Conservation (phyloP, 2,329 filamentous ascomycete species). For the Drechmeria coniospora region DNA sequence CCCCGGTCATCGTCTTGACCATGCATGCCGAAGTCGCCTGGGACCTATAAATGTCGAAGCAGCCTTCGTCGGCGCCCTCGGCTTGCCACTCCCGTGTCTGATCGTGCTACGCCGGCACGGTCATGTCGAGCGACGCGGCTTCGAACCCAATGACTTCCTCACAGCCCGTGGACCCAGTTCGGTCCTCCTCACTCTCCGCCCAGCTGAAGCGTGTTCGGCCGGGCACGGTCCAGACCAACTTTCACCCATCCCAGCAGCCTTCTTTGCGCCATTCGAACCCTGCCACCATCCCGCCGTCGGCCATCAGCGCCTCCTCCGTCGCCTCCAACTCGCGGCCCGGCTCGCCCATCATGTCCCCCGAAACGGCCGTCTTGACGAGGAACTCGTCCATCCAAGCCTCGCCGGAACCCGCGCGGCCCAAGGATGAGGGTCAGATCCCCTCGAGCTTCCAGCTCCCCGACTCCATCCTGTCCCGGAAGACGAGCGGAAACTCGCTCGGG, state of each 20-base stretch:
- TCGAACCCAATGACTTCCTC: constrained; percentile 9
- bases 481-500: constrained; percentile 47
- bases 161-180: constrained; percentile 17
- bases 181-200: constrained; percentile 26
- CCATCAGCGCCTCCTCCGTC: constrained; percentile 39
- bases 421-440: constrained; percentile 35
- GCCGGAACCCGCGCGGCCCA: constrained; percentile 44
- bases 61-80: constrained; percentile 13
- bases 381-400: constrained; percentile 52
- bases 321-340: constrained; percentile 38
- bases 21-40: constrained; percentile 19
- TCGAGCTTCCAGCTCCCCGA: constrained; percentile 57
- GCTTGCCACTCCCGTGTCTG: constrained; percentile 10
- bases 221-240: constrained; percentile 30
- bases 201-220: constrained; percentile 28
- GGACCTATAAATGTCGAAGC: constrained; percentile 22
- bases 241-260: constrained; percentile 12
- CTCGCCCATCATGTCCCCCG: constrained; percentile 43
- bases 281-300: constrained; percentile 30
- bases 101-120: constrained; percentile 8
- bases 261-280: constrained; percentile 14
- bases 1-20: constrained; percentile 15
- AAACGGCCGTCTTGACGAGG: constrained; percentile 34
- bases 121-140: constrained; percentile 12
- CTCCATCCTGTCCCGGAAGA: constrained; percentile 44